A percentile compares a stretch with the other conserved stretches of the same genome.
These are phyloP conservation scores for Sclerotinia spermophila DNA, from an alignment of 2,329 filamentous ascomycete species.

Conservation along the genomic window DNA sequence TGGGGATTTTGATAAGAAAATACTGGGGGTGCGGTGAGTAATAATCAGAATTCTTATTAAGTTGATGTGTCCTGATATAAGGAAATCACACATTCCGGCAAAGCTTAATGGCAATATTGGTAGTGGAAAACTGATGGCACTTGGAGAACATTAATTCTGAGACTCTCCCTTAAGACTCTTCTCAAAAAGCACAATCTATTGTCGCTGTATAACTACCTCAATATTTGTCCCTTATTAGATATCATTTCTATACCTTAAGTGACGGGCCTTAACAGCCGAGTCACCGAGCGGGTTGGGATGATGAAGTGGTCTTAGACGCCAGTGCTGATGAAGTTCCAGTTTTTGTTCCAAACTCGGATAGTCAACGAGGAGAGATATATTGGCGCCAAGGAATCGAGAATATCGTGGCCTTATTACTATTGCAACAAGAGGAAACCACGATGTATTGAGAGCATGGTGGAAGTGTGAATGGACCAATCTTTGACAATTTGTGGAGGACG, in stretches of 20 bases:
- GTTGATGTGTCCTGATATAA: too few species aligned
- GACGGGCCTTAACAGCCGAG: neutral
- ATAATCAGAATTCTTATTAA: too few species aligned
- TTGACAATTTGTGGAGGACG: neutral
- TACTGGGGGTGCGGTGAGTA: too few species aligned
- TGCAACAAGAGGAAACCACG: neutral
- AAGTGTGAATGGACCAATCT: neutral
- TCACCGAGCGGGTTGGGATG: neutral
- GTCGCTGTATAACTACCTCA: neutral
- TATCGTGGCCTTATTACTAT: neutral
- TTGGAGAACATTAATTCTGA: neutral
- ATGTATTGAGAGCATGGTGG: neutral
- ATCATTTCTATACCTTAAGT: neutral
- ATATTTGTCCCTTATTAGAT: neutral
- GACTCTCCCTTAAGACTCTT: neutral
- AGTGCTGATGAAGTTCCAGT: neutral
- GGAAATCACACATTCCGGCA: too few species aligned
- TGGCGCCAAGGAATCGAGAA: neutral
- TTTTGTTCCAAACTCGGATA: neutral
- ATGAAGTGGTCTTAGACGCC: neutral
- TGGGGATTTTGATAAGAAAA: too few species aligned
- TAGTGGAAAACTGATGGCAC: neutral
- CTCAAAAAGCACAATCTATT: neutral
- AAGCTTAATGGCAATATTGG: neutral
- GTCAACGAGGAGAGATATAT: neutral